Evolutionary conservation across 345 rosid species (phyloP), one percentile per base, ranked within the genome.

Genomic region (Aegle marmelos): DNA sequence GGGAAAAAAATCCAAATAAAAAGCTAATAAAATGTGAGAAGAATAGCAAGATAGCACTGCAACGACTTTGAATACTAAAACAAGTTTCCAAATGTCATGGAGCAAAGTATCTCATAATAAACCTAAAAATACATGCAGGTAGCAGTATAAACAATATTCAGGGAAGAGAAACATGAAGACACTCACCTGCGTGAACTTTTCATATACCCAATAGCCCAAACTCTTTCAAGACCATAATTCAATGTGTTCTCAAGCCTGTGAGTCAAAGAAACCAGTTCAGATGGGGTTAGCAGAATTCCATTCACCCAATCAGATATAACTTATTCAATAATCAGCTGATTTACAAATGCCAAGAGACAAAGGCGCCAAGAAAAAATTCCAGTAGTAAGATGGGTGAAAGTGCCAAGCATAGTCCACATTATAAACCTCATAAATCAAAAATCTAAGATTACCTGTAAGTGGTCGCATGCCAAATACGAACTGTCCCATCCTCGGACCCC

Each of bases 401-500:
- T 28, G 27, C 31, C n/a, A 30, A 75, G 10, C 11, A 75, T 5
- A 45, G 6, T 31, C 22, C 30, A 61, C 25, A 45, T 53, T 10
- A 30, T 45, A 48, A 34, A 45, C 31, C 61, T 34, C 14, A 4
- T 6, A 36, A 56, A 22, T 72, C 36, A 73, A 28, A 34, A 30
- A 68, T 25, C 74, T 30, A 48, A 37, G 28, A 57, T 79, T 78
- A 93, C 98, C 98, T 89, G 81, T 92, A 93, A 39, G 98, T 93
- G 73, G 98, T 92, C 60, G 98, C 75, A 82, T 93, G 98, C 98
- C 98, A 93, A 70, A 93, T 89, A 13, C 98, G 93, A 80, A 90
- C 98, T 10, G 98, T 93, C n/a, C 98, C 97, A 85, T 93, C 98
- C 87, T 93, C 98, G 36, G 98, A 93, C 82, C 98, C 98, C 16